A percentile compares a stretch with the other conserved stretches of the same genome.
Conservation (phyloP, 805 yeast genomes). For the Helenozyma baotianmanensis region DNA sequence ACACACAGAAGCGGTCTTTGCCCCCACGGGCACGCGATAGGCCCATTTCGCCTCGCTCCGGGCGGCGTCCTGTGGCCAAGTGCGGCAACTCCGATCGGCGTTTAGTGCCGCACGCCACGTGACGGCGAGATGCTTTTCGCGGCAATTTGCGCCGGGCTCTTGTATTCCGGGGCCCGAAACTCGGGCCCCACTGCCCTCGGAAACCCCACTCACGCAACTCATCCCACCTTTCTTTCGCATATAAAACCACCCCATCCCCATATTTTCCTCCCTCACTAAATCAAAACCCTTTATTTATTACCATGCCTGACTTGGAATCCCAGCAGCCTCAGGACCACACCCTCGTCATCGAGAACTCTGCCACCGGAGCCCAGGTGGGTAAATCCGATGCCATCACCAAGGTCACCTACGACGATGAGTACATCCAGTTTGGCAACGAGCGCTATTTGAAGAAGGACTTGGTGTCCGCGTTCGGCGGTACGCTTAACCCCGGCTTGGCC, state of each 20-base stretch:
- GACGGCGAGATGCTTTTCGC: too few relatives aligned
- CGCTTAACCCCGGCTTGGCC: conserved; percentile 59
- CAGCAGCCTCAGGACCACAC: conserved; percentile 30
- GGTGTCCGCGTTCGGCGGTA: conserved; percentile 72
- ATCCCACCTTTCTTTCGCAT: too few relatives aligned
- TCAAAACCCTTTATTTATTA: too few relatives aligned
- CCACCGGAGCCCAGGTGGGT: not conserved
- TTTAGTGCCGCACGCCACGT: too few relatives aligned
- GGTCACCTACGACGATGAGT: conserved; percentile 50
- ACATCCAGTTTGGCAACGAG: conserved; percentile 66
- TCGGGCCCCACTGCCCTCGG: conserved; percentile 1
- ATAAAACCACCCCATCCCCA: too few relatives aligned
- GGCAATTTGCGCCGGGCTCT: too few relatives aligned
- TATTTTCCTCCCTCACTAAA: too few relatives aligned
- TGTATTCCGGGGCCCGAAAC: not conserved
- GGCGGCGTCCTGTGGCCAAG: too few relatives aligned
- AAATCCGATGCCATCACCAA: conserved; percentile 19
- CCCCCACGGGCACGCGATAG: too few relatives aligned
- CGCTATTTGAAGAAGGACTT: conserved; percentile 61
- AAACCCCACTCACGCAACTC: conserved; percentile 1
- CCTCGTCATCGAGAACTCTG: conserved; percentile 16
- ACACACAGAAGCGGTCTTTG: too few relatives aligned
- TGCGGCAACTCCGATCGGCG: too few relatives aligned
- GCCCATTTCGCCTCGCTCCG: too few relatives aligned
- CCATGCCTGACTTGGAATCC: conserved; percentile 33